Evolutionary conservation across 306 rosid species (phyloP).

Genomic region (Trifolium subterraneum): DNA sequence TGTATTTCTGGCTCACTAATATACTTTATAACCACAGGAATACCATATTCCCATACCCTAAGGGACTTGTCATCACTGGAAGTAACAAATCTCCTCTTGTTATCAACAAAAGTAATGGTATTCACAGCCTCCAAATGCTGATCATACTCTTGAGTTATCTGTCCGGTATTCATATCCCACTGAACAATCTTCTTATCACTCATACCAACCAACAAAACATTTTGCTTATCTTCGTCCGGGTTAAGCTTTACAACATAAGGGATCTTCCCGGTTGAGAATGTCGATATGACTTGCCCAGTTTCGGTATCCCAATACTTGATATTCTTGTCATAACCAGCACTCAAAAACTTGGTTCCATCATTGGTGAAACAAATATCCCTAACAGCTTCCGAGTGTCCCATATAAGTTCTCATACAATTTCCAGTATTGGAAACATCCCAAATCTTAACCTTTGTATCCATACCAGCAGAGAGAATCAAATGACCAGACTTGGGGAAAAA

Average conservation of each 20-base stretch:
- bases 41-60: slow-evolving; percentile 96
- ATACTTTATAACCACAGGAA: slow-evolving; percentile 96
- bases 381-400: slow-evolving; percentile 92
- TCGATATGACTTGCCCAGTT: slow-evolving; percentile 93
- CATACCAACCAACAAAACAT: slow-evolving; percentile 93
- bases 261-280: slow-evolving; percentile 87
- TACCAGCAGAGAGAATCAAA: slow-evolving; percentile 85
- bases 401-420: slow-evolving; percentile 95
- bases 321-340: slow-evolving; percentile 95
- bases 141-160: slow-evolving; percentile 99
- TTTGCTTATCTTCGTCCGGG: slow-evolving; percentile 96
- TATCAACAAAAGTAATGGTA: slow-evolving; percentile 96
- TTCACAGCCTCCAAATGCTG: slow-evolving; percentile 99
- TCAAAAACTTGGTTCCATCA: slow-evolving; percentile 85
- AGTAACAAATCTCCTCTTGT: slow-evolving; percentile 93
- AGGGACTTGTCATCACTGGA: slow-evolving; percentile 97
- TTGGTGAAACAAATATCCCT: slow-evolving; percentile 91
- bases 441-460: slow-evolving; percentile 96
- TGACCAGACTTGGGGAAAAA: slow-evolving; percentile 92
- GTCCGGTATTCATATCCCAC: slow-evolving; percentile 95
- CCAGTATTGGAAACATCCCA: slow-evolving; percentile 98
- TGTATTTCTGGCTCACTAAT: slow-evolving; percentile 99
- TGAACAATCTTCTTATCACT: slow-evolving; percentile 99
- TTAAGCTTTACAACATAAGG: slow-evolving; percentile 96
- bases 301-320: slow-evolving; percentile 99